These are phyloP conservation scores for Tricholoma flavovirens DNA, from an alignment of 768 basidiomycete genomes.

Conservation along the genomic window DNA sequence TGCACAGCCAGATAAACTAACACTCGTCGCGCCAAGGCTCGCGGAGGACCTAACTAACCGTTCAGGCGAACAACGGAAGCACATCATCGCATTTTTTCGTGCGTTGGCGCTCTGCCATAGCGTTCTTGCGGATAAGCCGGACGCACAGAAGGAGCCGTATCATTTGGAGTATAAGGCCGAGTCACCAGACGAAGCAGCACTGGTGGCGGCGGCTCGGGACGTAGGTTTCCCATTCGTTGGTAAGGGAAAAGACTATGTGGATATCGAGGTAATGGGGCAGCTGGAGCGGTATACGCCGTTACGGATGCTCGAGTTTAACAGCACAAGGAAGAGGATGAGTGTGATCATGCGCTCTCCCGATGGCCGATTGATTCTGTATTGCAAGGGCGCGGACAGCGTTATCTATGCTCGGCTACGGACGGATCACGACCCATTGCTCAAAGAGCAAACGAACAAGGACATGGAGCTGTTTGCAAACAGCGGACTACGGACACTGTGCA, in stretches of 20 bases:
- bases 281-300: conserved; percentile 75
- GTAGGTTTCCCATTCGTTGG: conserved; percentile 88
- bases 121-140: conserved; percentile 76
- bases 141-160: conserved; percentile 54
- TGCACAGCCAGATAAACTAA: conserved; percentile 72
- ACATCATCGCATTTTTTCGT: conserved; percentile 85
- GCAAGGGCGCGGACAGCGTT: conserved; percentile 97
- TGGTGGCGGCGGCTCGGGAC: conserved; percentile 89
- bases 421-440: conserved; percentile 68
- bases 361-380: conserved; percentile 77
- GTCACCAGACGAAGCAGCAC: conserved; percentile 91
- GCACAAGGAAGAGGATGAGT: conserved; percentile 93
- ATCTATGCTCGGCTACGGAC: conserved; percentile 81
- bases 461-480: conserved; percentile 93
- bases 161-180: conserved; percentile 90
- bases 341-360: conserved; percentile 83
- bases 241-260: conserved; percentile 66
- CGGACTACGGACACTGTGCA: conserved; percentile 86
- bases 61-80: conserved; percentile 50
- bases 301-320: conserved; percentile 89
- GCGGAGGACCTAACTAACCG: conserved; percentile 71
- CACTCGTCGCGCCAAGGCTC: conserved; percentile 81
- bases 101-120: conserved; percentile 92
- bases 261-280: conserved; percentile 91
- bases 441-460: conserved; percentile 75